Base-by-base conservation (phyloP, 805 yeast species). In the Tetrapisispora fleetii region DNA sequence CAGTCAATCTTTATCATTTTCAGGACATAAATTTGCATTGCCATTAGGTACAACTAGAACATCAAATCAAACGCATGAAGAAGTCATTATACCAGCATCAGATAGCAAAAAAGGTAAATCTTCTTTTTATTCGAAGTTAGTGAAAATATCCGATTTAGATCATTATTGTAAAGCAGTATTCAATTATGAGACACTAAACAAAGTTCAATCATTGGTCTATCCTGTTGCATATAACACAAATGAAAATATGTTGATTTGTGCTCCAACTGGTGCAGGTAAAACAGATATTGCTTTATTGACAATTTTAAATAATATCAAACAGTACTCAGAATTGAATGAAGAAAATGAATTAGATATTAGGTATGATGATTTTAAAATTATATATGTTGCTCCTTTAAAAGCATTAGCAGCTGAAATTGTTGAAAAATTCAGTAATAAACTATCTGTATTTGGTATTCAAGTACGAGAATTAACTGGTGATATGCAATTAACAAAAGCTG, bases 181-280 rank as follows among this genome's bases (percentile, higher is more conserved):
- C 64, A 77, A 82, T 30, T 93, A 93, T 64, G 73, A 77, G 50
- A 76, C 85, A 0, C 72, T 91, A 55, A 91, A 91, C 67, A 77
- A 85, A 55, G 85, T 93, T 76, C 99, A 91, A 67, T 83, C 95
- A 17, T 71, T 93, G 52, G 95, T 91, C 1, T 93, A 74, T 56
- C 95, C 95, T 0, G 87, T 90, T 14, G 98, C 96, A 0, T 93
- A 91, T 63, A 80, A 84, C 48, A 84, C 97, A 5, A 89, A 86
- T 64, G 97, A 91, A 58, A 91, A 91, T 60, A 86, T 93, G 96
- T 70, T 90, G 45, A 88, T 90, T 4, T 90, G 97, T 78, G 96
- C 97, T 0, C 97, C 97, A 1, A 90, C 97, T 0, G 97, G 97
- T 74, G 96, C 97, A 6, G 97, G 97, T 77, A 90, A 90, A 62